Evolutionary conservation across 345 rosid species (phyloP).

Genomic region (Eucalyptus cloeziana): DNA sequence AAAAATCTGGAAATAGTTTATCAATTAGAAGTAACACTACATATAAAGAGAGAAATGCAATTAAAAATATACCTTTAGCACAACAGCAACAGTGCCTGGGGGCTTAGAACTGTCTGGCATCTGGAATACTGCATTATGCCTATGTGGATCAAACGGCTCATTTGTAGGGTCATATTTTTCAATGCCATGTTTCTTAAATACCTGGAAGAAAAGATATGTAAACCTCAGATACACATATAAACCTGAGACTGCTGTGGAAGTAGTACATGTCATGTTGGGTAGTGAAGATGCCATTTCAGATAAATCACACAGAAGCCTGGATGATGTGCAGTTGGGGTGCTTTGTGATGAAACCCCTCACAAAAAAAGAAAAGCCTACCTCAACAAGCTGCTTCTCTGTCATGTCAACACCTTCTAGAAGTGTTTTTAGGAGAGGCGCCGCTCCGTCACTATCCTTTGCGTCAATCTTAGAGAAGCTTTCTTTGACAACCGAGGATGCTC

Average conservation of each 20-base stretch:
- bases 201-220: conserved; percentile 23
- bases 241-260: neutral
- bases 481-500: conserved; percentile 88
- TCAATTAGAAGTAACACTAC: neutral
- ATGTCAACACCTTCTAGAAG: conserved; percentile 94
- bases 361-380: conserved; percentile 19
- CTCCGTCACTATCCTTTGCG: conserved; percentile 39
- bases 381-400: conserved; percentile 92
- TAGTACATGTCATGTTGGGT: neutral
- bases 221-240: neutral
- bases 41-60: neutral
- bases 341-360: neutral
- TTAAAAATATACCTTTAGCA: conserved; percentile 50
- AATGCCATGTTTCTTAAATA: conserved; percentile 61
- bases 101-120: conserved; percentile 82
- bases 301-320: neutral
- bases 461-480: conserved; percentile 63
- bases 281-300: neutral
- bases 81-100: conserved; percentile 68
- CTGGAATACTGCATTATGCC: conserved; percentile 77
- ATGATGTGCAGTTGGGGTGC: neutral
- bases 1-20: neutral
- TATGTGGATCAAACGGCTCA: conserved; percentile 86
- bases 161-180: conserved; percentile 65
- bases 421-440: conserved; percentile 54